Evolutionary conservation across 2,329 filamentous ascomycete genomes (phyloP).

Genomic region (Byssoonygena ceratinophila): DNA sequence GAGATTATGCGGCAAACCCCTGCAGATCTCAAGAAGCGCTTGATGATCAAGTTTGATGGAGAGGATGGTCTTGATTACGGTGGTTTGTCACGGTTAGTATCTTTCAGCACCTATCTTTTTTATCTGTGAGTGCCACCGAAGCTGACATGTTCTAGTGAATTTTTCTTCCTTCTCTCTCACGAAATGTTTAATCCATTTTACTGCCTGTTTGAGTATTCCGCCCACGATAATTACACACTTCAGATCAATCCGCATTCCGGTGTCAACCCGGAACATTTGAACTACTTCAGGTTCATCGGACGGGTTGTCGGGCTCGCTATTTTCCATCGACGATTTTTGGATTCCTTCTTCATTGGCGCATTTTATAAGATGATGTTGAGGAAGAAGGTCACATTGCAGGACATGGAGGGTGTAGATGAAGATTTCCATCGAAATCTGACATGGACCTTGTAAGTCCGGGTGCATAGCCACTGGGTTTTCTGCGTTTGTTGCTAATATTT

Average conservation of each 20-base stretch:
- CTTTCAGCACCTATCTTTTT: background rate
- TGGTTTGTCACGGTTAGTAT: conserved; percentile 65
- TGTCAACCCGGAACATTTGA: conserved; percentile 97
- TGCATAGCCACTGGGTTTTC: background rate
- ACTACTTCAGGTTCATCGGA: conserved; percentile 99
- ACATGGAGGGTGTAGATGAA: conserved; percentile 98
- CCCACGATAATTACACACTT: conserved; percentile 98
- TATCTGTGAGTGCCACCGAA: background rate
- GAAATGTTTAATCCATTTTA: conserved; percentile 99
- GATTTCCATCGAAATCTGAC: conserved; percentile 94
- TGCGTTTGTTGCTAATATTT: conserved; percentile 18
- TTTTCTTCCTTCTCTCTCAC: conserved; percentile 97
- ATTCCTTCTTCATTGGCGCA: conserved; percentile 97
- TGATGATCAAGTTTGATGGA: conserved; percentile 99
- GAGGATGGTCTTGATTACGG: conserved; percentile 97
- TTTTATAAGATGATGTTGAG: conserved; percentile 99
- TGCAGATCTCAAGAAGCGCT: conserved; percentile 88
- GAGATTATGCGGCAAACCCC: conserved; percentile 96
- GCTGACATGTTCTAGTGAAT: conserved; percentile 54
- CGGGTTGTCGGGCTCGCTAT: conserved; percentile 94
- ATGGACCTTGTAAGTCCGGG: conserved; percentile 64
- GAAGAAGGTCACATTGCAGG: conserved; percentile 80
- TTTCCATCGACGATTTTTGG: conserved; percentile 93
- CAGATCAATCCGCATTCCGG: conserved; percentile 99
- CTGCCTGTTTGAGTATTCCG: conserved; percentile 97